Evolutionary conservation across 805 yeast species (phyloP), one percentile per base, ranked within the genome.

Genomic region (Metschnikowia gruessii): DNA sequence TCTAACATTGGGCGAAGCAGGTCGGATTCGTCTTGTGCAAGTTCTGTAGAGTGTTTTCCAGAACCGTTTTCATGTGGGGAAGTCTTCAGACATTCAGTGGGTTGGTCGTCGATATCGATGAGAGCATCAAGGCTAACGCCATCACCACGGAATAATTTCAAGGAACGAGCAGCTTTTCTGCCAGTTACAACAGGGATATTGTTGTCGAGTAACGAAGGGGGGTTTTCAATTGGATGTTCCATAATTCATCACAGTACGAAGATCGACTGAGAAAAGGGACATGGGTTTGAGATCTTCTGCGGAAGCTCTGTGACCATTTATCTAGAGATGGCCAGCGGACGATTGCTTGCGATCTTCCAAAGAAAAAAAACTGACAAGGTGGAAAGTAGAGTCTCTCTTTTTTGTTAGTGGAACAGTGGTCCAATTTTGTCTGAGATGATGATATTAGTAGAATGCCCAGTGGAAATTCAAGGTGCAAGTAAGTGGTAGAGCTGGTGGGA

Each of bases 151-250:
- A 82, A 82, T 12, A 82, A 61, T 37, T 84, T 64, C 19, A 81
- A 61, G 1, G 83, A 76, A 42, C 76, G 68, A 11, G 85, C 83
- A 0, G 83, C 83, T 55, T 79, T 79, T 48, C 83, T 65, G 4
- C 82, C 82, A 1, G 80, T 70, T 30, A 74, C 66, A 6, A 53
- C 49, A 6, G 52, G 52, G 9, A 46, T 26, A 9, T 46, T 53
- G 4, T 37, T 45, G 30, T 48, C 56, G 21, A 44, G 37, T 19
- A 38, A 26, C 40, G 51, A 38, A 21, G 55, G 43, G 16, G 48
- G 35, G 21, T 41, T 38, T 31, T 36, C 48, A 31, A 31, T 36
- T 30, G 44, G 41, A 26, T 37, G 45, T 28, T 35, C 24, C 48
- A 45, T 45, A n/a, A 15, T 35, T 40, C 44, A 40, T 45, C 41